Conservation (phyloP, 495 filamentous ascomycete species). For the Pseudomonodictys pantanalensis region DNA sequence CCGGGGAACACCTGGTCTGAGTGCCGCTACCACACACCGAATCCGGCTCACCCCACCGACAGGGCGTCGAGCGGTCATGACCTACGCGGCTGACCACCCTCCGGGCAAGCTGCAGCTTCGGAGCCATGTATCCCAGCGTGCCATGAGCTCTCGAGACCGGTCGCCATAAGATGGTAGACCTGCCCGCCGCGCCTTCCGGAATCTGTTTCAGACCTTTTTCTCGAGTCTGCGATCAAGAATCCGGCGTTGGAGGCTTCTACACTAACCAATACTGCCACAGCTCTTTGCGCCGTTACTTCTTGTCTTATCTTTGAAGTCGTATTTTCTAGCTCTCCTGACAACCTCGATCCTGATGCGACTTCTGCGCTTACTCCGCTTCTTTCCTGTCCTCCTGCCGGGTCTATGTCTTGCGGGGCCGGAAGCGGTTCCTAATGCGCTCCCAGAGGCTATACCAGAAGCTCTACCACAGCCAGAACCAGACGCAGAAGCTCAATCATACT, state of each 20-base stretch:
- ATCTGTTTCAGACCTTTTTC: not conserved
- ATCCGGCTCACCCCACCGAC: constrained; percentile 1
- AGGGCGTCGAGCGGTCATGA: constrained; percentile 20
- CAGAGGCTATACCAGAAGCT: not conserved
- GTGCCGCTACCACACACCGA: not conserved
- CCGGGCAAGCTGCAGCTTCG: constrained; percentile 19
- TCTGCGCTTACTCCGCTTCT: not conserved
- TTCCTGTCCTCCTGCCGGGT: not conserved
- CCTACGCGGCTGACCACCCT: constrained; percentile 28
- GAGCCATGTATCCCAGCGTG: constrained; percentile 12
- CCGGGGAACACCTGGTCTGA: constrained; percentile 7
- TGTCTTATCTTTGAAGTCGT: too few species aligned
- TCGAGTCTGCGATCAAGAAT: not conserved
- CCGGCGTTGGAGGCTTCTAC: not conserved
- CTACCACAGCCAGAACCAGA: not conserved
- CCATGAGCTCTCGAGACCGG: constrained; percentile 10
- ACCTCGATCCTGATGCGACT: too few species aligned
- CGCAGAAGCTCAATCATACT: constrained; percentile 22
- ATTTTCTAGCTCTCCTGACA: too few species aligned
- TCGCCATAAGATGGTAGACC: not conserved
- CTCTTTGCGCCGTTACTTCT: not conserved
- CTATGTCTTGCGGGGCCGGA: constrained; percentile 5
- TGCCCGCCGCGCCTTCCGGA: not conserved
- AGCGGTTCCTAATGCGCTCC: not conserved
- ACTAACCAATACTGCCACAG: not conserved